phyloP scores from a whole-genome alignment of 2,329 filamentous ascomycete species.

The Neofusicoccum umdonicola region DNA sequence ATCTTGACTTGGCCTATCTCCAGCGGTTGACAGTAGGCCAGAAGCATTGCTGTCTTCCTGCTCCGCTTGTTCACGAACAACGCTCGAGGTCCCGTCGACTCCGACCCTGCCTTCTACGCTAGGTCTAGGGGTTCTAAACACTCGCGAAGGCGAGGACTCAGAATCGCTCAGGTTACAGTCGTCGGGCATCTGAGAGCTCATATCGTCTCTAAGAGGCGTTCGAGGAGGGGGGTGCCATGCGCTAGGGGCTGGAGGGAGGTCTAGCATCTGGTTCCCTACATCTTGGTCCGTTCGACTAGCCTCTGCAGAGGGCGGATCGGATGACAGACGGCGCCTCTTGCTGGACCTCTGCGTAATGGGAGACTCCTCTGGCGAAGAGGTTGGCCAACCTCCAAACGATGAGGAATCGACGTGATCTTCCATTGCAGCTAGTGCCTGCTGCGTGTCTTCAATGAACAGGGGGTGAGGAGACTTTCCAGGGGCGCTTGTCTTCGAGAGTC shows the following conservation, averaged over 20 bases:
- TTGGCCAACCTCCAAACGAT: conserved; percentile 19
- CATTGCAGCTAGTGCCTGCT: conserved; percentile 39
- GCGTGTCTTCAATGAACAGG: conserved; percentile 43
- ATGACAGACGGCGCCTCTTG: background rate
- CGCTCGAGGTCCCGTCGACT: background rate
- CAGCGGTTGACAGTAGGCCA: background rate
- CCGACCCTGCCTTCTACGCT: background rate
- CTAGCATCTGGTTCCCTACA: background rate
- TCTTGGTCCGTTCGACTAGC: background rate
- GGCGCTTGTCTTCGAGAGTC: background rate
- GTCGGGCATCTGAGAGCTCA: conserved; percentile 1
- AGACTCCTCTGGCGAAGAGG: conserved; percentile 12
- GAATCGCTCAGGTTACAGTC: background rate
- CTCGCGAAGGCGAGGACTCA: background rate
- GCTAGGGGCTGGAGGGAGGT: background rate
- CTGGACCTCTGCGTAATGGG: conserved; percentile 18
- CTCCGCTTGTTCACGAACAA: too few species aligned
- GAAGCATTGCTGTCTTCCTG: background rate
- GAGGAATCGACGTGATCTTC: conserved; percentile 40
- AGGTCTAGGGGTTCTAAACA: background rate
- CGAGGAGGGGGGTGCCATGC: background rate
- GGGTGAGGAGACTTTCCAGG: background rate
- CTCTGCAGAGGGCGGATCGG: background rate
- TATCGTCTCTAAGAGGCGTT: background rate
- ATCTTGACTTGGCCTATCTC: too few species aligned